Base-by-base conservation (phyloP, 164 flowering plant genomes). In the Dillenia turbinata region DNA sequence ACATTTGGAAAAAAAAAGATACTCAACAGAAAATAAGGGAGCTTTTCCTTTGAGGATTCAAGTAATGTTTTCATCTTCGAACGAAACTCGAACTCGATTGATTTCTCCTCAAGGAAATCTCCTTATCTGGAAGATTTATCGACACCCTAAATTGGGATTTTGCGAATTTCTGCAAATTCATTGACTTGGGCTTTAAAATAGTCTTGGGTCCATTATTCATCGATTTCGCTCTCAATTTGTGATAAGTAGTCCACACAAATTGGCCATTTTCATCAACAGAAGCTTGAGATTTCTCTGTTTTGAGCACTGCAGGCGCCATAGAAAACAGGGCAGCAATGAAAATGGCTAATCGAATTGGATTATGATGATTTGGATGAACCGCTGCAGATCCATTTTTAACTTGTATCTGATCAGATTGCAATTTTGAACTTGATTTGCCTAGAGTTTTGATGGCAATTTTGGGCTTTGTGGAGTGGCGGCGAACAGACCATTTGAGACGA, bases 261-360 rank as follows among this genome's bases (percentile, higher is more conserved):
- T 26, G 33, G 33, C 3, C 33, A 26, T 26, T 26, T 26, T 26
- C 33, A 26, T 26, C 33, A 26, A 26, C 33, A 26, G 33, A 26
- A 26, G 33, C 22, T 45, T 46, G 53, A 6, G 76, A 26, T 15
- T 67, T 71, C 2, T 77, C 78, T 44, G 66, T 40, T 43, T 56
- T 71, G 5, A 89, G 79, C 22, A 88, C 75, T 8, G 89, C 98
- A 12, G 88, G 95, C 3, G 98, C 98, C 64, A 89, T 85, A 1
- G 91, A 83, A 56, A 92, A 92, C 87, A 89, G 72, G 59, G 97
- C 97, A 16, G 86, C 92, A 54, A 89, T 92, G 69, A 92, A 89
- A 0, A 92, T 87, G 10, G 94, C 97, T 44, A 87, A 48, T 9
- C 94, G 80, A 43, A 89, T 80, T 1, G 81, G 79, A 58, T 67